Evolutionary conservation across 2,329 filamentous ascomycete genomes (phyloP).

Genomic region (Fusarium nodosum): DNA sequence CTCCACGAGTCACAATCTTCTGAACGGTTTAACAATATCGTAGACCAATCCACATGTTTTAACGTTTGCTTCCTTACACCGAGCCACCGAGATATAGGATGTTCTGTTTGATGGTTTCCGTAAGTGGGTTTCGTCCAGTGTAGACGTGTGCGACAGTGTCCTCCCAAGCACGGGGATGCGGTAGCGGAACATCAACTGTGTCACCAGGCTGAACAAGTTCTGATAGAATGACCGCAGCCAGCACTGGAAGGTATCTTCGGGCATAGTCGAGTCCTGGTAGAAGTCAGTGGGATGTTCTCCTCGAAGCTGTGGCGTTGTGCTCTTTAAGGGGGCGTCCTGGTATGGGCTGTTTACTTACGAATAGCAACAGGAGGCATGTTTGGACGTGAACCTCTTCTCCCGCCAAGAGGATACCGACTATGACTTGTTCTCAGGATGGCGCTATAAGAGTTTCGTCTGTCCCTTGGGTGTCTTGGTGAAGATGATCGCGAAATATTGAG

Average conservation of each 20-base stretch:
- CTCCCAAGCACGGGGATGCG: constrained; percentile 68
- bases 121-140: constrained; percentile 62
- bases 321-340: too few relatives aligned
- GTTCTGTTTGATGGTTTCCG: constrained; percentile 64
- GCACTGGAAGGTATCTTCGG: constrained; percentile 62
- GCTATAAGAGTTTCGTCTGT: constrained; percentile 38
- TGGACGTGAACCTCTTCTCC: constrained; percentile 33
- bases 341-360: constrained; percentile 35
- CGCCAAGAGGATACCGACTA: constrained; percentile 1
- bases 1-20: background rate
- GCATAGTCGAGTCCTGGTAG: constrained; percentile 51
- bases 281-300: constrained; percentile 19
- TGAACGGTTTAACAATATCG: background rate
- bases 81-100: constrained; percentile 68
- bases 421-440: constrained; percentile 2
- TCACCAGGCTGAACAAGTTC: constrained; percentile 66
- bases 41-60: background rate
- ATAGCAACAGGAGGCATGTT: constrained; percentile 39
- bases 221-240: constrained; percentile 68
- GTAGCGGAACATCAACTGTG: constrained; percentile 69
- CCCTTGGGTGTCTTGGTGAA: constrained; percentile 15
- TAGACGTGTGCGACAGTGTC: constrained; percentile 70
- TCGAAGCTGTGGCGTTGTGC: background rate
- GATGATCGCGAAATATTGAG: constrained; percentile 12
- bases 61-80: constrained; percentile 48